These are phyloP conservation scores for Albifimbria verrucaria DNA, from an alignment of 2,329 filamentous ascomycete species.

Conservation along the genomic window DNA sequence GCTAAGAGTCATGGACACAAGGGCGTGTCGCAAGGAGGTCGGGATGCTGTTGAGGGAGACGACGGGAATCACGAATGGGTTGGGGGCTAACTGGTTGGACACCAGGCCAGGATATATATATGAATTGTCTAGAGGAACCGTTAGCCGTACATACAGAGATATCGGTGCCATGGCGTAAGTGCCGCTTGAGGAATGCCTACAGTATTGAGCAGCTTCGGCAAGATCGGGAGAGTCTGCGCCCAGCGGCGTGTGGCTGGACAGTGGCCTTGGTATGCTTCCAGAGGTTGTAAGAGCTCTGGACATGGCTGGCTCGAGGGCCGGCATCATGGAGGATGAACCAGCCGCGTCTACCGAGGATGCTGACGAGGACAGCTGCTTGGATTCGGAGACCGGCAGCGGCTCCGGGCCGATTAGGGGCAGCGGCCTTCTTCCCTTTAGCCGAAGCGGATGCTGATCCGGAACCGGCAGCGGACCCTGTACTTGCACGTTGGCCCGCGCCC, in stretches of 20 bases:
- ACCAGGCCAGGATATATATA: neutral
- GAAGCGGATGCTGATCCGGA: neutral
- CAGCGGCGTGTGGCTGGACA: neutral
- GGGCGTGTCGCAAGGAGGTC: slow-evolving; percentile 2
- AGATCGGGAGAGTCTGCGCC: neutral
- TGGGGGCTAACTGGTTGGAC: neutral
- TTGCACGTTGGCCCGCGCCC: neutral
- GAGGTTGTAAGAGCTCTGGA: neutral
- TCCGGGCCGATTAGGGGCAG: neutral
- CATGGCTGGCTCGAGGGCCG: neutral
- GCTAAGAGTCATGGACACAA: slow-evolving; percentile 4
- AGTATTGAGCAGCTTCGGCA: neutral
- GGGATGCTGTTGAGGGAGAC: neutral
- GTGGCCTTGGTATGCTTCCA: neutral
- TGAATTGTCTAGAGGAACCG: neutral
- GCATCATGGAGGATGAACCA: too few relatives aligned
- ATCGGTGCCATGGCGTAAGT: too few relatives aligned
- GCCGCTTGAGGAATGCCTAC: too few relatives aligned
- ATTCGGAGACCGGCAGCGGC: too few relatives aligned
- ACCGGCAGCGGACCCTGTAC: neutral
- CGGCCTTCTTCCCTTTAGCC: neutral
- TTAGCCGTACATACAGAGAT: too few relatives aligned
- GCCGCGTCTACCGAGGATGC: too few relatives aligned
- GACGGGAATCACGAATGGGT: neutral
- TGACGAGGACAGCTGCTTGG: too few relatives aligned